These are phyloP conservation scores for Fraxinus quadrangulata DNA, from an alignment of 257 asterid species.

Conservation along the genomic window DNA sequence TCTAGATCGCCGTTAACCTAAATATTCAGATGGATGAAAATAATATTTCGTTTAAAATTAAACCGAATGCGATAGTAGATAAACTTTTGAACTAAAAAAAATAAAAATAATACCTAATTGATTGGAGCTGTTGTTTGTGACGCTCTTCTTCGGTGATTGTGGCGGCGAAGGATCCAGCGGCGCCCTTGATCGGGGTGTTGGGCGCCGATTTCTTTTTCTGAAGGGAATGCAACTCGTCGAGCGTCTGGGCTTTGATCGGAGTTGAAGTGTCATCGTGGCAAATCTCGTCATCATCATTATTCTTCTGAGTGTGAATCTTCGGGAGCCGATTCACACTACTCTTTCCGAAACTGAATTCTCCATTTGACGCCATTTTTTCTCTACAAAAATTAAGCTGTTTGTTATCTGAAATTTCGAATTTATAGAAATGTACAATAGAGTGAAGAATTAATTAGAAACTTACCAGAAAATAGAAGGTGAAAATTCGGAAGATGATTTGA, in stretches of 20 bases:
- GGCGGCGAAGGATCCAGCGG: constrained; percentile 23
- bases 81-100: too few relatives aligned
- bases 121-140: constrained; percentile 79
- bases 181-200: constrained; percentile 61
- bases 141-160: constrained; percentile 50
- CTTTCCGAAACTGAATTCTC: too few relatives aligned
- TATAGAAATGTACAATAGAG: neutral
- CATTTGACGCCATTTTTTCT: constrained; percentile 29
- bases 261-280: constrained; percentile 79
- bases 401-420: neutral
- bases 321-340: constrained; percentile 50
- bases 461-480: neutral
- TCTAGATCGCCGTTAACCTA: too few relatives aligned
- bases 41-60: too few relatives aligned
- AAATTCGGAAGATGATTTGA: neutral
- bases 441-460: neutral
- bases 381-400: neutral
- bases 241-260: constrained; percentile 79
- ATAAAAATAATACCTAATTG: constrained; percentile 55
- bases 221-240: constrained; percentile 84
- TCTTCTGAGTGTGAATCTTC: constrained; percentile 71
- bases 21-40: too few relatives aligned
- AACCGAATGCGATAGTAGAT: too few relatives aligned
- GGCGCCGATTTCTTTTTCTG: constrained; percentile 87
- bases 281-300: constrained; percentile 35